These are phyloP conservation scores for Sphagnum fallax DNA, from an alignment of 228 moss, liverwort and hornwort genomes.

Conservation along the genomic window DNA sequence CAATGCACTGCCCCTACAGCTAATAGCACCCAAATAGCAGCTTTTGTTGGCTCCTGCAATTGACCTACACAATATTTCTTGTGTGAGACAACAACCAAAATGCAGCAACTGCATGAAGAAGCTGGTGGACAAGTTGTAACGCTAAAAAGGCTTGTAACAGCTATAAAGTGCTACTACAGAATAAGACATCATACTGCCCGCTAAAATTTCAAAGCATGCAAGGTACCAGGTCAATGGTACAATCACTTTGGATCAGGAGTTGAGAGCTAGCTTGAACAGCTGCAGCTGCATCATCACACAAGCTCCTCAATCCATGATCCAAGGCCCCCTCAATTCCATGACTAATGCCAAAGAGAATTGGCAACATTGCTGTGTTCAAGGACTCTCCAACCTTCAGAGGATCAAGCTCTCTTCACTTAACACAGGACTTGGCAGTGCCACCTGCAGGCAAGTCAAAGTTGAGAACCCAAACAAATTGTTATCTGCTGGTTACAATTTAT, in stretches of 20 bases:
- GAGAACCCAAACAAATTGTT: neutral
- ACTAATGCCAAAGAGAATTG: constrained; percentile 70
- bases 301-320: constrained; percentile 55
- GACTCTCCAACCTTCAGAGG: constrained; percentile 49
- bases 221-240: constrained; percentile 62
- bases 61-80: neutral
- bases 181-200: no score
- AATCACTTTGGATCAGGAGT: constrained; percentile 85
- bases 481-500: neutral
- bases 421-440: constrained; percentile 64
- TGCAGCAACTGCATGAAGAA: neutral
- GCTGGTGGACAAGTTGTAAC: no score
- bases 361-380: constrained; percentile 62
- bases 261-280: constrained; percentile 86
- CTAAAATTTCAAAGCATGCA: neutral
- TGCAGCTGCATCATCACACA: constrained; percentile 87
- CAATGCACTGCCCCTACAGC: constrained; percentile 98
- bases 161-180: no score
- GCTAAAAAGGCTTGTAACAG: no score
- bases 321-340: constrained; percentile 75
- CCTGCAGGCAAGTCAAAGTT: constrained; percentile 21
- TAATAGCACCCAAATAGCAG: constrained; percentile 83
- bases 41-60: constrained; percentile 57
- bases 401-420: constrained; percentile 74
- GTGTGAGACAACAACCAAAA: neutral